Conservation (phyloP, 2,329 filamentous ascomycete genomes). For the Colletotrichum sp. region DNA sequence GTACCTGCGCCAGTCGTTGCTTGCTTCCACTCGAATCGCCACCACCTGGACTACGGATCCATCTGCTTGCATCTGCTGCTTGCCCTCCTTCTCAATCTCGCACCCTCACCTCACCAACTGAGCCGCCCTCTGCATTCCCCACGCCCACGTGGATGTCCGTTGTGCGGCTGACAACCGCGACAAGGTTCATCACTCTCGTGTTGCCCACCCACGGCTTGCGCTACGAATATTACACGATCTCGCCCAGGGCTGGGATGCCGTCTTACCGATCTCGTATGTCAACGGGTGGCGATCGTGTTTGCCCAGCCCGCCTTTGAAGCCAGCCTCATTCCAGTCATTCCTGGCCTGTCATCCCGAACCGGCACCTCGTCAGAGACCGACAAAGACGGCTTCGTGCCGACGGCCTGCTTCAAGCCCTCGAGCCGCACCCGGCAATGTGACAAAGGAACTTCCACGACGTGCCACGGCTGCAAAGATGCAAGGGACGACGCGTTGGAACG, state of each 20-base stretch:
- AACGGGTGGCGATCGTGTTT: background rate
- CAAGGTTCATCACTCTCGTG: background rate
- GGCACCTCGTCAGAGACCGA: background rate
- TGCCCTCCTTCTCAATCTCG: background rate
- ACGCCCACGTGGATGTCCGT: background rate
- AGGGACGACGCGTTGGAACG: constrained; percentile 16
- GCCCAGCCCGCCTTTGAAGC: background rate
- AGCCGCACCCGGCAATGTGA: background rate
- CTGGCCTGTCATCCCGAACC: background rate
- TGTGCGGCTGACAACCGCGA: background rate
- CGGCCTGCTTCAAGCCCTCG: background rate
- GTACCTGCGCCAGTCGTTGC: background rate
- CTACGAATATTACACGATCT: background rate
- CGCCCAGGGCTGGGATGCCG: background rate
- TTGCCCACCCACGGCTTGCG: background rate
- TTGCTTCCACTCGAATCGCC: background rate
- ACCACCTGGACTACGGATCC: background rate
- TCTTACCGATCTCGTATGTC: background rate
- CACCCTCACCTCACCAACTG: background rate
- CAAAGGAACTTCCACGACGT: background rate
- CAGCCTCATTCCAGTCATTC: background rate
- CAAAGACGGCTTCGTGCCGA: background rate
- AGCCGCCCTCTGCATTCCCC: background rate
- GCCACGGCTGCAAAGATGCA: constrained; percentile 2
- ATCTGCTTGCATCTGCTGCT: background rate